These are phyloP conservation scores for Ogataea allantospora DNA, from an alignment of 805 yeast genomes.

Conservation along the genomic window DNA sequence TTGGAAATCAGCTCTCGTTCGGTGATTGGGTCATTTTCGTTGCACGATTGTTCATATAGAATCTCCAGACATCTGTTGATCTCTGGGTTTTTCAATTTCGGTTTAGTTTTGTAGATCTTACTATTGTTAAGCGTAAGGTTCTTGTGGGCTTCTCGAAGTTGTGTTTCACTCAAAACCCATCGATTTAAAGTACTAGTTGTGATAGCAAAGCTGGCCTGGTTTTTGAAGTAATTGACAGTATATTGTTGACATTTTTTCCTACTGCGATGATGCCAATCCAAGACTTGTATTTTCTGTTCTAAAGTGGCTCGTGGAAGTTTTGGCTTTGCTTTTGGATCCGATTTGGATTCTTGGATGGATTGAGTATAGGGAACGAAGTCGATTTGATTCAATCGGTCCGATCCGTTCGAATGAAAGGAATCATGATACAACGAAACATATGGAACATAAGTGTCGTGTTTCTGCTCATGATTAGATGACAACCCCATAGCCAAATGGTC, in stretches of 20 bases:
- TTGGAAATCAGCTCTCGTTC: slow-evolving; percentile 34
- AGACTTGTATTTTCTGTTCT: slow-evolving; percentile 35
- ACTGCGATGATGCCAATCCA: slow-evolving; percentile 36
- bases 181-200: slow-evolving; percentile 40
- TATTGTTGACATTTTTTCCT: slow-evolving; percentile 35
- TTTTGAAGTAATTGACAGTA: slow-evolving; percentile 35
- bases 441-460: not conserved
- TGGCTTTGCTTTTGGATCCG: not conserved
- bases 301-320: slow-evolving; percentile 37
- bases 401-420: not conserved
- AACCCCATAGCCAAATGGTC: no score
- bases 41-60: slow-evolving; percentile 37
- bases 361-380: not conserved
- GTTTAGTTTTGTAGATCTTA: slow-evolving; percentile 32
- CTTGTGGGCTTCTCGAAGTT: slow-evolving; percentile 31
- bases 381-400: not conserved
- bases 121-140: slow-evolving; percentile 28
- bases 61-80: slow-evolving; percentile 37
- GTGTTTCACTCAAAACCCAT: slow-evolving; percentile 37
- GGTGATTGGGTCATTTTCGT: slow-evolving; percentile 28
- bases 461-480: not conserved
- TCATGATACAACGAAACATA: not conserved
- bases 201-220: slow-evolving; percentile 32
- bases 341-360: not conserved
- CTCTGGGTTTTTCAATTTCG: slow-evolving; percentile 33